These are phyloP conservation scores for Apiotrichum mycotoxinovorans DNA, from an alignment of 1,284 basidiomycete species.

Conservation along the genomic window DNA sequence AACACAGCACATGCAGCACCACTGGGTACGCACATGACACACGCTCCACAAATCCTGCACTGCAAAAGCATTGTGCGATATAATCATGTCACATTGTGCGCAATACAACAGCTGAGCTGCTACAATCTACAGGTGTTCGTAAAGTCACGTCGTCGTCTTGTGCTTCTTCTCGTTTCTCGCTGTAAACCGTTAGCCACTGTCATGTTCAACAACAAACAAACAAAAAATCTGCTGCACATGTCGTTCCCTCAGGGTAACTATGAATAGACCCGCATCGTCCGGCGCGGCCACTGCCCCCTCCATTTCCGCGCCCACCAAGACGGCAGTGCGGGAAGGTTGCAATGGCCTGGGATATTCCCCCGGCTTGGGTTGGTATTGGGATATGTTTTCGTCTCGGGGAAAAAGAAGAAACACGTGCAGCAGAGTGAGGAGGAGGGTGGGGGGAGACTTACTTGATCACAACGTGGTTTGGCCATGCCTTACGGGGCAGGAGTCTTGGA, in stretches of 20 bases:
- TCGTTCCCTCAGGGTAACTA: constrained; percentile 51
- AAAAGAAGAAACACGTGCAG: background rate
- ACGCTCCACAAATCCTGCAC: too few relatives aligned
- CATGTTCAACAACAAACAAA: background rate
- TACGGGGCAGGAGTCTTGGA: constrained; percentile 6
- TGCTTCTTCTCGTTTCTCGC: too few relatives aligned
- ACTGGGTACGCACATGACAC: too few relatives aligned
- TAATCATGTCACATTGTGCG: too few relatives aligned
- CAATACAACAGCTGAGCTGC: too few relatives aligned
- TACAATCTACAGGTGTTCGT: too few relatives aligned
- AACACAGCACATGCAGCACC: too few relatives aligned
- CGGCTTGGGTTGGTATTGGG: constrained; percentile 23
- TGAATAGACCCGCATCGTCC: constrained; percentile 43
- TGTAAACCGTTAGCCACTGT: too few relatives aligned
- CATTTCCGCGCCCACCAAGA: constrained; percentile 26
- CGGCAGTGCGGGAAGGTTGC: constrained; percentile 26
- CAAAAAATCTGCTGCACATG: background rate
- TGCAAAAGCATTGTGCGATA: too few relatives aligned
- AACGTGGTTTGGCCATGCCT: too few relatives aligned
- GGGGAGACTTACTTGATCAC: background rate
- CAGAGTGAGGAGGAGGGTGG: constrained; percentile 1
- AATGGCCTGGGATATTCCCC: constrained; percentile 18
- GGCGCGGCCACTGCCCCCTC: constrained; percentile 32
- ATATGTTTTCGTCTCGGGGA: constrained; percentile 24
- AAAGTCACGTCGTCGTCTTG: too few relatives aligned